phyloP scores from a whole-genome alignment of 495 filamentous ascomycete species.

The Podospora pseudopauciseta region DNA sequence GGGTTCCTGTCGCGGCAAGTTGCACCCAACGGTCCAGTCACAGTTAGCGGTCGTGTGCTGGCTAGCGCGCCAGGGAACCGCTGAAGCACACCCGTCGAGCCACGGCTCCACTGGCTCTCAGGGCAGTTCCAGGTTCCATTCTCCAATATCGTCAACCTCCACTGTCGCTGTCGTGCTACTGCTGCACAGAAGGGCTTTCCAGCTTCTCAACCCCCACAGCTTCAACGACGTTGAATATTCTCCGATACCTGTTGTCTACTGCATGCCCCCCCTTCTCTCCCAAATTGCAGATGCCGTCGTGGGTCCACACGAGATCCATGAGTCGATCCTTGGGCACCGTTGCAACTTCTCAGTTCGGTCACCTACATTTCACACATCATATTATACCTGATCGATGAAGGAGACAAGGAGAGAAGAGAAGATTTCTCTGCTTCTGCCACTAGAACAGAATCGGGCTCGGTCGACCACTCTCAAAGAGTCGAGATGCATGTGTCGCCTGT shows the following conservation, averaged over 20 bases:
- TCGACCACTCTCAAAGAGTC: not conserved
- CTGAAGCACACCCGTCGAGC: not conserved
- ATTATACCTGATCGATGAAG: not conserved
- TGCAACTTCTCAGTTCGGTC: not conserved
- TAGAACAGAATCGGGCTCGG: not conserved
- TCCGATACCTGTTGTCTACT: not conserved
- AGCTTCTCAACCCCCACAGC: not conserved
- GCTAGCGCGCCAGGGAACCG: constrained; percentile 4
- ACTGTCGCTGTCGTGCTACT: not conserved
- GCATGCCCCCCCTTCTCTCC: not conserved
- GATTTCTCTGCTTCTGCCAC: not conserved
- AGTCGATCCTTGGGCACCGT: constrained; percentile 3
- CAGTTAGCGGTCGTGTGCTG: not conserved
- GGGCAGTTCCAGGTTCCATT: too few relatives aligned
- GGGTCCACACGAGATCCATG: not conserved
- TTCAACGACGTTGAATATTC: not conserved
- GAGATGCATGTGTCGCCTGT: not conserved
- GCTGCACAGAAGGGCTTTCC: not conserved
- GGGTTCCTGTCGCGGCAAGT: not conserved
- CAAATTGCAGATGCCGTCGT: not conserved
- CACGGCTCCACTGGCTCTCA: not conserved
- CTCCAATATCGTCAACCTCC: too few relatives aligned
- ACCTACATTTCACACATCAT: not conserved
- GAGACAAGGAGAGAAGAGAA: too few relatives aligned
- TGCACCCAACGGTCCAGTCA: not conserved